phyloP scores from a whole-genome alignment of 139 green algal genomes.

The Auxenochlorella protothecoides region DNA sequence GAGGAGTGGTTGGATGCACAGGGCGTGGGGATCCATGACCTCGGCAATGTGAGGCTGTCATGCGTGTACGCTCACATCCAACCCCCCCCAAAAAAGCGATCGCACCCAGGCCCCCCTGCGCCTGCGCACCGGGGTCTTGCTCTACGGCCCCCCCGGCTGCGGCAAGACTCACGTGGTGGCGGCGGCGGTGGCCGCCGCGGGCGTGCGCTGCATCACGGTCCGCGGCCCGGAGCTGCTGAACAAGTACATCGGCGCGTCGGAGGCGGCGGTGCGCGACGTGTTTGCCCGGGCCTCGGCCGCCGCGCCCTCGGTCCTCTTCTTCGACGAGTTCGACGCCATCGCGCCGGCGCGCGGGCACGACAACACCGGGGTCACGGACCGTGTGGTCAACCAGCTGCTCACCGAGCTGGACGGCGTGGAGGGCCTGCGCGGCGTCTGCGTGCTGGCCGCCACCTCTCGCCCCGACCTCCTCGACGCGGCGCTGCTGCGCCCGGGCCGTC shows the following conservation, averaged over 20 bases:
- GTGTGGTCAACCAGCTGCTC: slow-evolving; percentile 94
- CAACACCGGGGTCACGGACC: slow-evolving; percentile 86
- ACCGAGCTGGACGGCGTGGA: slow-evolving; percentile 97
- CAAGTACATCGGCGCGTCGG: slow-evolving; percentile 95
- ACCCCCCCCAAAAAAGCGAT: no score
- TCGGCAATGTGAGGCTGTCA: background rate
- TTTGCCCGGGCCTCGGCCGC: slow-evolving; percentile 77
- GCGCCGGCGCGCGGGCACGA: slow-evolving; percentile 85
- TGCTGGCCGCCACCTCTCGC: slow-evolving; percentile 85
- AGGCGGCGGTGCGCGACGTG: slow-evolving; percentile 81
- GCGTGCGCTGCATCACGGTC: slow-evolving; percentile 58
- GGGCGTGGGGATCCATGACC: background rate
- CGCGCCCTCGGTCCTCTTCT: slow-evolving; percentile 95
- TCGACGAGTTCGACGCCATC: slow-evolving; percentile 99
- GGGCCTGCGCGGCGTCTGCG: slow-evolving; percentile 72
- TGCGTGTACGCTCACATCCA: background rate
- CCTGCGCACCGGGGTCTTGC: slow-evolving; percentile 80
- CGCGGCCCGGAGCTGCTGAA: slow-evolving; percentile 97
- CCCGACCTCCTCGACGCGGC: slow-evolving; percentile 87
- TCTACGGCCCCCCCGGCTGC: slow-evolving; percentile 94
- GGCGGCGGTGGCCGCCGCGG: slow-evolving; percentile 60
- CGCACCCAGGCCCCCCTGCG: slow-evolving; percentile 57
- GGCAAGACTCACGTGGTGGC: slow-evolving; percentile 91
- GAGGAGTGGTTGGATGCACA: background rate
- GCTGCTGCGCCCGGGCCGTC: slow-evolving; percentile 78